Percentiles rank a stretch among this genome's conserved stretches.
Evolutionary conservation across 495 filamentous ascomycete species (phyloP).

Genomic region (Aspergillus sclerotioniger): DNA sequence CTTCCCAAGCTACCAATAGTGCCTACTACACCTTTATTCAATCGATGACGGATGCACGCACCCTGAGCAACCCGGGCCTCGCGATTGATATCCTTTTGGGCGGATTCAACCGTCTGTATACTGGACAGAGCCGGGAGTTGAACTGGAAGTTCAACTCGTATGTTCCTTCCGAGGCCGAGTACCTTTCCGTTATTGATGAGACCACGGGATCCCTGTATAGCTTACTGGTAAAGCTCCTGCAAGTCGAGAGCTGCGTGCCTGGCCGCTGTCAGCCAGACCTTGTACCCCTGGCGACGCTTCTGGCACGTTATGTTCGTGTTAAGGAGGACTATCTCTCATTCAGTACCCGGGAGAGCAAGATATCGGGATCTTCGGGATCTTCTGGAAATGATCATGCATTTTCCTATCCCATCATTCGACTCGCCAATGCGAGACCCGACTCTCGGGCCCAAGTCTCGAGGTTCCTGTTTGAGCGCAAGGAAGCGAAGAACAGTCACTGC

Average conservation of each 20-base stretch:
- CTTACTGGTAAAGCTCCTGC: background rate
- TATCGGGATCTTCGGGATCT: background rate
- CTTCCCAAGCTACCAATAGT: slow-evolving; percentile 1
- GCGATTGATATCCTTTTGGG: background rate
- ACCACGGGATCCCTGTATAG: background rate
- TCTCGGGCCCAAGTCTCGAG: background rate
- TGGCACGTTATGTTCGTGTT: background rate
- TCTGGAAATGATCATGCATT: background rate
- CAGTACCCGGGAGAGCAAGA: background rate
- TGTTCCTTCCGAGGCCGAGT: background rate
- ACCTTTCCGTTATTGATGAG: background rate
- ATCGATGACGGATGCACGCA: background rate
- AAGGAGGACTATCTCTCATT: background rate
- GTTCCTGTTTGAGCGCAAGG: background rate
- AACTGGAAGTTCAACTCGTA: background rate
- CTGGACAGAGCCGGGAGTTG: background rate
- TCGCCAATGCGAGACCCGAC: background rate
- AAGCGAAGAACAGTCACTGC: background rate
- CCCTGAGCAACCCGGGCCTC: background rate
- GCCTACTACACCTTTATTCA: slow-evolving; percentile 6
- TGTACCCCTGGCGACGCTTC: background rate
- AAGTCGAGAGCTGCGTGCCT: background rate
- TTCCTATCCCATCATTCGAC: background rate
- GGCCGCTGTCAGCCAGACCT: background rate
- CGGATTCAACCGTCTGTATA: background rate